phyloP scores from a whole-genome alignment of 495 filamentous ascomycete genomes.

The Talaromyces ruber region DNA sequence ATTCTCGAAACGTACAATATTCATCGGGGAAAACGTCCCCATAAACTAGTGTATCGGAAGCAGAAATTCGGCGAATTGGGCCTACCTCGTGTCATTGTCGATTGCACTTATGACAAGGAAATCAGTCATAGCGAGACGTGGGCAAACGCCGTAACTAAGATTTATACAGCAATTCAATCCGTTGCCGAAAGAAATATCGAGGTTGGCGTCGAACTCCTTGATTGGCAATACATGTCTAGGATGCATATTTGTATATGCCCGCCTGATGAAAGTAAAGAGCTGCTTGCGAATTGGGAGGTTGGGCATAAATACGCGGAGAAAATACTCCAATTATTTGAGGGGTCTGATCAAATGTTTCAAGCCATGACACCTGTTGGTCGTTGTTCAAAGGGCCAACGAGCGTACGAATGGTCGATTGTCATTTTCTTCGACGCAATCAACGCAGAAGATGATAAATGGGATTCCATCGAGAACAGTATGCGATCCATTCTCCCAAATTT shows the following conservation, averaged over 20 bases:
- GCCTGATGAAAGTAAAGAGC: not conserved
- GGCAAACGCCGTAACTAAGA: not conserved
- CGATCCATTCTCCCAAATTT: not conserved
- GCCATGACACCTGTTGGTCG: not conserved
- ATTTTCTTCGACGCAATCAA: slow-evolving; percentile 3
- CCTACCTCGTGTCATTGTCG: not conserved
- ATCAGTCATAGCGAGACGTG: not conserved
- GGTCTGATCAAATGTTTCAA: not conserved
- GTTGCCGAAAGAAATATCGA: not conserved
- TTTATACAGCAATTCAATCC: not conserved
- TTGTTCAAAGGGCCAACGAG: not conserved
- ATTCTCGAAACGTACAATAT: not conserved
- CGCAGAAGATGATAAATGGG: slow-evolving; percentile 8
- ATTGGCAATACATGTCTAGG: not conserved
- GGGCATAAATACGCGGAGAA: not conserved
- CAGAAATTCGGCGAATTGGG: not conserved
- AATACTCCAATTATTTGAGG: not conserved
- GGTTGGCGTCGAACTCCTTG: not conserved
- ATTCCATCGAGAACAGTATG: not conserved
- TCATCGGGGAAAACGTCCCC: not conserved
- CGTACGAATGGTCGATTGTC: not conserved
- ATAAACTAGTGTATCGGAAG: not conserved
- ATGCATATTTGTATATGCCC: not conserved
- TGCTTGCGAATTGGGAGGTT: not conserved
- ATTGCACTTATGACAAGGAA: slow-evolving; percentile 1